Conservation (phyloP, 768 basidiomycete genomes). For the Kwoniella botswanensis region DNA sequence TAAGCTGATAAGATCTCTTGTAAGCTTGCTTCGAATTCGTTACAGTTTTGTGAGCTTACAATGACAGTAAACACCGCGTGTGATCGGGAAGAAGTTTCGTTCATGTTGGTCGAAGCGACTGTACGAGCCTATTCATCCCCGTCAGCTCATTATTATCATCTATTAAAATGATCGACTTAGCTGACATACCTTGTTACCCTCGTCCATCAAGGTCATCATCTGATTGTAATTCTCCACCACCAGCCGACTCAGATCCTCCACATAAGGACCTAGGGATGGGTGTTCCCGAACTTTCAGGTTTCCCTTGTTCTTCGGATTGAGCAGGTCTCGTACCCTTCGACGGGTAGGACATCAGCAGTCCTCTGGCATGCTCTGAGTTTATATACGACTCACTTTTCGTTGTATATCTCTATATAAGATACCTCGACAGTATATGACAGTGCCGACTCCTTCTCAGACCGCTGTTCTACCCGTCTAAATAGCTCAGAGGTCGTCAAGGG, state of each 20-base stretch:
- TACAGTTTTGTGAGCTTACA: conserved; percentile 24
- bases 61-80: conserved; percentile 95
- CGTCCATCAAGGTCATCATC: conserved; percentile 99
- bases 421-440: conserved; percentile 90
- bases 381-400: conserved; percentile 46
- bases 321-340: conserved; percentile 85
- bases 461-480: conserved; percentile 77
- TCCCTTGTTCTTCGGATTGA: conserved; percentile 96
- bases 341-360: conserved; percentile 27
- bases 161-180: background rate
- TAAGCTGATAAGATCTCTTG: conserved; percentile 64
- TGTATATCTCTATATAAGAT: conserved; percentile 83
- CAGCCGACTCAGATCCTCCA: conserved; percentile 93
- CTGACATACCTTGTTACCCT: conserved; percentile 78
- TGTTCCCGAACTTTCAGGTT: conserved; percentile 97
- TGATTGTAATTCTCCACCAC: conserved; percentile 89
- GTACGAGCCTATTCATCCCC: conserved; percentile 69
- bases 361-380: too few species aligned
- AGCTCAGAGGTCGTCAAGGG: conserved; percentile 92
- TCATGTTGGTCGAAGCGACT: conserved; percentile 99
- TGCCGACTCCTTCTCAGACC: conserved; percentile 69
- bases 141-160: conserved; percentile 19
- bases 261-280: conserved; percentile 85
- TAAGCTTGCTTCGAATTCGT: conserved; percentile 9
- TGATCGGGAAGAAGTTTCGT: conserved; percentile 97